phyloP scores from a whole-genome alignment of 768 basidiomycete species.

The Naematelia aurantialba region DNA sequence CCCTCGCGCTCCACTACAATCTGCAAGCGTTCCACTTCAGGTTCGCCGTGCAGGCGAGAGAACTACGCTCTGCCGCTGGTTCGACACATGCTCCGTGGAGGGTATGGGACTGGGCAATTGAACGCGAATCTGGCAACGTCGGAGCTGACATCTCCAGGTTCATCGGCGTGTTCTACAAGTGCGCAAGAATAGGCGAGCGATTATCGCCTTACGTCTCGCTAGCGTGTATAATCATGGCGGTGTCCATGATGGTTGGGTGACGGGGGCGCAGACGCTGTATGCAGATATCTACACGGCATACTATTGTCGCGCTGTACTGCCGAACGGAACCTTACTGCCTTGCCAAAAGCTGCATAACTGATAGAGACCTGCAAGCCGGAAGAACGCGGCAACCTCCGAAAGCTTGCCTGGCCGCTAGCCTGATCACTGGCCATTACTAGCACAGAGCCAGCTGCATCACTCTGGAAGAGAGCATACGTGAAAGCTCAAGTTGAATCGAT shows the following conservation, averaged over 20 bases:
- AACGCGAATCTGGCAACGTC: not conserved
- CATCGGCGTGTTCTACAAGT: slow-evolving; percentile 89
- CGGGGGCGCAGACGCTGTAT: slow-evolving; percentile 5
- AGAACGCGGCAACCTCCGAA: too few species aligned
- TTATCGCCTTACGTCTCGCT: slow-evolving; percentile 93
- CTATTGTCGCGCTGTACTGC: too few species aligned
- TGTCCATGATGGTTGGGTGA: slow-evolving; percentile 56
- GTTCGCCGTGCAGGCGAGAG: not conserved
- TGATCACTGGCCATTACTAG: not conserved
- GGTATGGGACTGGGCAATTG: not conserved
- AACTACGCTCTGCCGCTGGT: not conserved
- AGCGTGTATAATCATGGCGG: slow-evolving; percentile 89
- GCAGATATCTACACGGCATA: not conserved
- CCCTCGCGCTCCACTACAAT: too few species aligned
- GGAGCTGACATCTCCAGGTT: slow-evolving; percentile 58
- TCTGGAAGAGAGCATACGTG: not conserved
- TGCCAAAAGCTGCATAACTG: too few species aligned
- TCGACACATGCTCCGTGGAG: not conserved
- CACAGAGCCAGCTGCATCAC: too few species aligned
- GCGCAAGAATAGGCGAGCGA: slow-evolving; percentile 91
- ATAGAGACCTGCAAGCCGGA: too few species aligned
- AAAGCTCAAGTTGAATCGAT: too few species aligned
- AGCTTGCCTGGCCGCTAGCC: too few species aligned
- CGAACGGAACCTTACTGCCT: too few species aligned
- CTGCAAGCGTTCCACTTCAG: not conserved